phyloP scores from a whole-genome alignment of 805 yeast species.

The Soucietia sequanensis region DNA sequence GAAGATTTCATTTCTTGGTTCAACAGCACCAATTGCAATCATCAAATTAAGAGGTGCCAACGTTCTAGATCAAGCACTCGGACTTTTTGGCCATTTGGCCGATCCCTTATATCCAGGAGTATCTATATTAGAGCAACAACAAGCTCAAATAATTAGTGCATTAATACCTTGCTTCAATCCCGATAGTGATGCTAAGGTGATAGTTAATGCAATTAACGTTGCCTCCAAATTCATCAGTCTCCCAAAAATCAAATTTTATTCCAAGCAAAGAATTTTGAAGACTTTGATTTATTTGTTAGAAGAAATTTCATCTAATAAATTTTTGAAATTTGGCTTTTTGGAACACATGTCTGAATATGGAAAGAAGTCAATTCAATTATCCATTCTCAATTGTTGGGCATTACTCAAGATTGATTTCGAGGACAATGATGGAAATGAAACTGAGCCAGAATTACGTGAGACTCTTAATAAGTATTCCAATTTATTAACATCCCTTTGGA shows the following conservation, averaged over 20 bases:
- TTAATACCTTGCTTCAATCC: slow-evolving; percentile 79
- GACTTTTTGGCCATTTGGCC: slow-evolving; percentile 54
- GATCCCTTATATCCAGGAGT: slow-evolving; percentile 74
- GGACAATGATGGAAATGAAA: slow-evolving; percentile 20
- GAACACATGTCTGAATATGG: slow-evolving; percentile 43
- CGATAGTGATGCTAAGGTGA: slow-evolving; percentile 70
- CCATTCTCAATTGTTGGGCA: slow-evolving; percentile 76
- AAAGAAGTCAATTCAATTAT: slow-evolving; percentile 54
- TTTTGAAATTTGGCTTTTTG: slow-evolving; percentile 56
- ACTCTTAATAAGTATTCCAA: slow-evolving; percentile 57
- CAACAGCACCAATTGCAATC: slow-evolving; percentile 64
- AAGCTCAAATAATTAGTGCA: slow-evolving; percentile 91
- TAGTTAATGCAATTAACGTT: slow-evolving; percentile 73
- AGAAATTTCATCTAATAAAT: slow-evolving; percentile 45
- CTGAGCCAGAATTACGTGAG: slow-evolving; percentile 44
- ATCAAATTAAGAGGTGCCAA: slow-evolving; percentile 66
- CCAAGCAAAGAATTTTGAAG: slow-evolving; percentile 52
- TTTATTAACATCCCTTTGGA: slow-evolving; percentile 75
- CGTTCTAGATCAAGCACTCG: slow-evolving; percentile 62
- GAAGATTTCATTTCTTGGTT: slow-evolving; percentile 74
- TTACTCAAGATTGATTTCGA: slow-evolving; percentile 39
- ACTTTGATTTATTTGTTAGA: slow-evolving; percentile 67
- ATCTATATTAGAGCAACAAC: slow-evolving; percentile 83
- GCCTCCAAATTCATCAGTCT: slow-evolving; percentile 68
- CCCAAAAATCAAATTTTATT: slow-evolving; percentile 43